A percentile compares a stretch with the other conserved stretches of the same genome.
Evolutionary conservation across 441 rosid species (phyloP).

Genomic region (Euphorbia celastroides): DNA sequence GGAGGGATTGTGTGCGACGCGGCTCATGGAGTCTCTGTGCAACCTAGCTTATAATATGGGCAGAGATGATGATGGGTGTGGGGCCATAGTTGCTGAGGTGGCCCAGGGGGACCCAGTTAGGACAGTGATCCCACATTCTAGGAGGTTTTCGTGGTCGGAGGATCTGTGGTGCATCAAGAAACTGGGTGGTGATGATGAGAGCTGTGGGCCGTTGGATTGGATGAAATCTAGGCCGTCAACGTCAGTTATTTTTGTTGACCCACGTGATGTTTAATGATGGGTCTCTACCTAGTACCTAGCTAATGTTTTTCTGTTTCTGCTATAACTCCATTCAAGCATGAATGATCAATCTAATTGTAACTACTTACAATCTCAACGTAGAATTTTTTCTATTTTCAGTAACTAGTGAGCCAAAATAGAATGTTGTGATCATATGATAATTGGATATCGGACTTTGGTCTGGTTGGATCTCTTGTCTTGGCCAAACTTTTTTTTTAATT

Average conservation of each 20-base stretch:
- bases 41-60: constrained; percentile 59
- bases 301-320: constrained; percentile 1
- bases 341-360: background rate
- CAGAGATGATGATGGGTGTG: constrained; percentile 50
- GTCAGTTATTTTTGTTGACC: constrained; percentile 59
- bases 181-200: constrained; percentile 17
- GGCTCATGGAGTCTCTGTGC: constrained; percentile 54
- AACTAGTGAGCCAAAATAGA: too few species aligned
- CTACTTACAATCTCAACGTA: background rate
- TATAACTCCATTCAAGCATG: background rate
- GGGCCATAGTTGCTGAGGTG: constrained; percentile 56
- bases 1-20: constrained; percentile 45
- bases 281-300: background rate
- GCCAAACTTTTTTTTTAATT: too few species aligned
- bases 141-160: constrained; percentile 54
- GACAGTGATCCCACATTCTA: constrained; percentile 67
- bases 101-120: constrained; percentile 48
- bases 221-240: constrained; percentile 32
- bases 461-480: too few species aligned
- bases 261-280: constrained; percentile 52
- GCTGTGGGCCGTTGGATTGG: constrained; percentile 38
- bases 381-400: too few species aligned
- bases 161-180: constrained; percentile 73
- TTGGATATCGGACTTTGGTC: too few species aligned
- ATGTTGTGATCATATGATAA: too few species aligned